phyloP scores from a whole-genome alignment of 176 grass and related monocot genomes.

The Raddia guianensis region DNA sequence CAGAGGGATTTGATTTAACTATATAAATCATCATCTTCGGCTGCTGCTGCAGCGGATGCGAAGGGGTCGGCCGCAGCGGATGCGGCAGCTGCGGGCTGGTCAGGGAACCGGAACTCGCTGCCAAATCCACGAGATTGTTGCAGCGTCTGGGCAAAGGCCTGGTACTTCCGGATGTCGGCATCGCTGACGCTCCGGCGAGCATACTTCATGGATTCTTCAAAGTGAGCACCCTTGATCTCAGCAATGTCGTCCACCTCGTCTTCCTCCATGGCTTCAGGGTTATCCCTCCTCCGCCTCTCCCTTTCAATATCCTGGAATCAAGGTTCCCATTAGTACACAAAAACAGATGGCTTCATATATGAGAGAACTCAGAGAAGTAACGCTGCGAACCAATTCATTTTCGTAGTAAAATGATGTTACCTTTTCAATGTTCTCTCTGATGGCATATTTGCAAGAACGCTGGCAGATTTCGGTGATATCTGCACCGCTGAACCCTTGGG shows the following conservation, averaged over 20 bases:
- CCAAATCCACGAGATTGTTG: constrained; percentile 85
- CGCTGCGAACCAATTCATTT: background rate
- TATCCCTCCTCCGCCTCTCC: constrained; percentile 69
- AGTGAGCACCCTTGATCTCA: constrained; percentile 79
- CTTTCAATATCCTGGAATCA: constrained; percentile 75
- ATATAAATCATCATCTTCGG: constrained; percentile 87
- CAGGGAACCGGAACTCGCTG: constrained; percentile 81
- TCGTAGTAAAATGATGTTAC: constrained; percentile 14
- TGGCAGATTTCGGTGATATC: constrained; percentile 95
- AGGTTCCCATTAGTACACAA: background rate
- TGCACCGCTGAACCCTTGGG: constrained; percentile 93
- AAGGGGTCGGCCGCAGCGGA: constrained; percentile 54
- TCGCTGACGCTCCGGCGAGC: constrained; percentile 82
- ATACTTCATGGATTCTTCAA: constrained; percentile 92
- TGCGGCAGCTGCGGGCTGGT: constrained; percentile 24
- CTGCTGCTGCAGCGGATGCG: constrained; percentile 43
- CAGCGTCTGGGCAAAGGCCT: constrained; percentile 84
- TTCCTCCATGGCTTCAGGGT: constrained; percentile 87
- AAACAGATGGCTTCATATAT: too few relatives aligned
- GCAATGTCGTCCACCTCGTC: constrained; percentile 72
- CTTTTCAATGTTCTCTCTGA: constrained; percentile 92
- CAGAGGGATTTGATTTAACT: constrained; percentile 39
- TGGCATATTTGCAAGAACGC: constrained; percentile 85
- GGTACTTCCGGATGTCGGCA: constrained; percentile 83
- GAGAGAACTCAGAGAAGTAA: background rate